Conservation (phyloP, 2,329 filamentous ascomycete genomes). For the Diaporthe vaccinii region DNA sequence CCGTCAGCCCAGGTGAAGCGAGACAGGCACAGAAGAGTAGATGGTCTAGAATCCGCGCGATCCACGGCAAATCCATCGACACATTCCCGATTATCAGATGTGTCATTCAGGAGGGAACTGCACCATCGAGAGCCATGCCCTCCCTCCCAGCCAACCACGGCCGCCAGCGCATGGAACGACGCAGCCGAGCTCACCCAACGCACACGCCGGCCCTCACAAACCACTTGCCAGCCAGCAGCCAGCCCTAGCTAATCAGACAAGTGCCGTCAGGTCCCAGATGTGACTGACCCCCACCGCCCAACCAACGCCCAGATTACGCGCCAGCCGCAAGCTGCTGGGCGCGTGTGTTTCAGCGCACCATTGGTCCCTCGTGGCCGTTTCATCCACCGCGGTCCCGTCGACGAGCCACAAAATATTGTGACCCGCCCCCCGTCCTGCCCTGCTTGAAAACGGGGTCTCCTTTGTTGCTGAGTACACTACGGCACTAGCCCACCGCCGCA, state of each 20-base stretch:
- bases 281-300: slow-evolving; percentile 35
- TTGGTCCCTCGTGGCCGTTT: slow-evolving; percentile 41
- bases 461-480: neutral
- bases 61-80: slow-evolving; percentile 7
- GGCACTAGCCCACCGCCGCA: neutral
- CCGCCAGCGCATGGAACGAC: slow-evolving; percentile 21
- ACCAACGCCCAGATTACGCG: slow-evolving; percentile 47
- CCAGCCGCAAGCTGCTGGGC: slow-evolving; percentile 44
- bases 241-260: slow-evolving; percentile 6
- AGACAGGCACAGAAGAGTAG: neutral
- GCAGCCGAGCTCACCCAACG: neutral
- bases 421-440: neutral
- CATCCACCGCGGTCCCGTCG: slow-evolving; percentile 34
- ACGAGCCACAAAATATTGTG: neutral
- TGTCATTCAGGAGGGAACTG: neutral
- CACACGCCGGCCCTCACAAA: neutral
- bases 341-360: slow-evolving; percentile 43
- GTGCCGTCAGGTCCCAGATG: slow-evolving; percentile 25
- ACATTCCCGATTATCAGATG: neutral
- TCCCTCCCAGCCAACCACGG: slow-evolving; percentile 16
- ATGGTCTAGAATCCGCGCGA: slow-evolving; percentile 21
- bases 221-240: neutral
- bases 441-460: neutral
- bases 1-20: slow-evolving; percentile 9
- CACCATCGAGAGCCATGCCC: slow-evolving; percentile 17